Evolutionary conservation across 352 stramenopile species (phyloP).

Genomic region (Phytopythium kandeliae): DNA sequence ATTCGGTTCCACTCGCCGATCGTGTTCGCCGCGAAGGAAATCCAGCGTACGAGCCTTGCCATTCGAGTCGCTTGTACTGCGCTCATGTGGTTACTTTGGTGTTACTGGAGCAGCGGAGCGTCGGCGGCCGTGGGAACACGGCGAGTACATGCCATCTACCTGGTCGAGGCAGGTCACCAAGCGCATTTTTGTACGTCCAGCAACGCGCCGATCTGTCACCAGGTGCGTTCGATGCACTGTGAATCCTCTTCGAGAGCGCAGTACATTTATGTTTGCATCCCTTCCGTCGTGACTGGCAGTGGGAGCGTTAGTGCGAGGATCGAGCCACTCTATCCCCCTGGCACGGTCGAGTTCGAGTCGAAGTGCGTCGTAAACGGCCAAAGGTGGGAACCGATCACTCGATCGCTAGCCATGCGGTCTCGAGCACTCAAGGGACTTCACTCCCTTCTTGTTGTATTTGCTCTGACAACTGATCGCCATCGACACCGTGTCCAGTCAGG

Average conservation of each 20-base stretch:
- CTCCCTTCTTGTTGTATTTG: too few relatives aligned
- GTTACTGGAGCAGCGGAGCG: constrained; percentile 11
- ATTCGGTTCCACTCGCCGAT: constrained; percentile 67
- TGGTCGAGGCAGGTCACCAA: constrained; percentile 65
- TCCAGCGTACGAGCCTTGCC: constrained; percentile 15
- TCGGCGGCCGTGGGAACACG: constrained; percentile 31
- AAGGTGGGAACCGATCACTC: too few relatives aligned
- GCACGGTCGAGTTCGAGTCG: constrained; percentile 31
- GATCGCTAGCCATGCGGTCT: too few relatives aligned
- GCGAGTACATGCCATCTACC: constrained; percentile 53
- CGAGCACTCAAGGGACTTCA: too few relatives aligned
- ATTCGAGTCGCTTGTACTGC: not conserved
- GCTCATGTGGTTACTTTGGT: constrained; percentile 2
- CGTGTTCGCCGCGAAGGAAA: constrained; percentile 49
- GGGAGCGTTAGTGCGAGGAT: not conserved
- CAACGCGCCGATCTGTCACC: not conserved
- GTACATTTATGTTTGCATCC: constrained; percentile 4
- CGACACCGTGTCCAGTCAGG: constrained; percentile 1
- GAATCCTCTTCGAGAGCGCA: too few relatives aligned
- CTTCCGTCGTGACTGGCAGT: not conserved
- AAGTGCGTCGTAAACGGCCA: constrained; percentile 39
- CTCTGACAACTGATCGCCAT: not conserved
- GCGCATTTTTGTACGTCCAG: constrained; percentile 43
- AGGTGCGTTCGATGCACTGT: not conserved
- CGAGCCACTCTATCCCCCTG: not conserved